Percentiles rank a stretch among this genome's conserved stretches.
phyloP scores from a whole-genome alignment of 345 rosid species.

The Rhizophora mangle region DNA sequence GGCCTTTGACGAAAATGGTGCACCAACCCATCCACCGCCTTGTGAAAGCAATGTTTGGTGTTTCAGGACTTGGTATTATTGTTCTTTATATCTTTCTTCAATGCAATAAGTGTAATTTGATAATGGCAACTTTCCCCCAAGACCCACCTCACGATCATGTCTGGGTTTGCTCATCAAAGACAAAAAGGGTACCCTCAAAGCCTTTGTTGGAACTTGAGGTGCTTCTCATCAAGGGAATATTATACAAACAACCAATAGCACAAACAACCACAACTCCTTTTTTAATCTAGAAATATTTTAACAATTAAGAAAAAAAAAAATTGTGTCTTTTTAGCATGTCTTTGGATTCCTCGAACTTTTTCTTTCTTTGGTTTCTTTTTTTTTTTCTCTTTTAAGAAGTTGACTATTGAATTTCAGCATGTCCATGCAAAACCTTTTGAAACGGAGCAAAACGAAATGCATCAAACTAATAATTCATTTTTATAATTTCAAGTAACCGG shows the following conservation, averaged over 20 bases:
- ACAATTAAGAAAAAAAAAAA: too few relatives aligned
- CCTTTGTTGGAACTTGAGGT: constrained; percentile 31
- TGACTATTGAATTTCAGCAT: not conserved
- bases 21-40: constrained; percentile 1
- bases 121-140: constrained; percentile 16
- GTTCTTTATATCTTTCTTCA: constrained; percentile 35
- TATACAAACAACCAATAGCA: constrained; percentile 12
- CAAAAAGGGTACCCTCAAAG: constrained; percentile 14
- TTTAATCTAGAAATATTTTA: too few relatives aligned
- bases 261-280: constrained; percentile 19
- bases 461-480: not conserved
- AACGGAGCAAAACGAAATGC: not conserved
- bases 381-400: too few relatives aligned
- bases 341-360: constrained; percentile 27
- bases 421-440: constrained; percentile 4
- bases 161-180: constrained; percentile 22
- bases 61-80: not conserved
- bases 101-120: constrained; percentile 39
- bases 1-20: not conserved
- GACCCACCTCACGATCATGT: constrained; percentile 13
- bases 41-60: constrained; percentile 2
- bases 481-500: too few relatives aligned
- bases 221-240: constrained; percentile 25
- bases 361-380: not conserved
- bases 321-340: not conserved